phyloP scores from a whole-genome alignment of 225 moss, liverwort and hornwort species.

The Physcomitrium patens region DNA sequence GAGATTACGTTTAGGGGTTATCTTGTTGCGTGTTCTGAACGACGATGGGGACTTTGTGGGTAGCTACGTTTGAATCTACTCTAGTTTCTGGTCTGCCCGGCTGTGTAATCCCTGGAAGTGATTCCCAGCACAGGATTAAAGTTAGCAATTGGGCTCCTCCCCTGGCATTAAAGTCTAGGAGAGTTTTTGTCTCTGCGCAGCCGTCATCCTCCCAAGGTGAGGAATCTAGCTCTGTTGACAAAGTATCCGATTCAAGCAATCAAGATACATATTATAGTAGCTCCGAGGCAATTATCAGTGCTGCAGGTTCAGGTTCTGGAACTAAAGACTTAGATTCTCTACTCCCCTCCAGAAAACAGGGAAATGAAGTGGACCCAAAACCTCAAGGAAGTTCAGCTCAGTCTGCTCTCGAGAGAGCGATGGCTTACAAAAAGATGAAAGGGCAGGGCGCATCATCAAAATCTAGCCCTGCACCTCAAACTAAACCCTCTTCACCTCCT shows the following conservation, averaged over 20 bases:
- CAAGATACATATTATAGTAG: background rate
- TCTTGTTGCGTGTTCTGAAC: background rate
- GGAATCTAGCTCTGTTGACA: slow-evolving; percentile 17
- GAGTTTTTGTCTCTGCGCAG: background rate
- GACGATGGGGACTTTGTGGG: slow-evolving; percentile 30
- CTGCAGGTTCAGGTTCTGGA: background rate
- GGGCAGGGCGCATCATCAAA: slow-evolving; percentile 27
- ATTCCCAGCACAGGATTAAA: slow-evolving; percentile 23
- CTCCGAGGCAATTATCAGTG: slow-evolving; percentile 5
- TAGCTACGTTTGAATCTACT: slow-evolving; percentile 5
- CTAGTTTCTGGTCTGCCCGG: slow-evolving; percentile 25
- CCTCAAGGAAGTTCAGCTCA: slow-evolving; percentile 38
- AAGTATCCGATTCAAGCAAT: background rate
- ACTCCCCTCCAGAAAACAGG: slow-evolving; percentile 37
- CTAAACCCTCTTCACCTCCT: slow-evolving; percentile 26
- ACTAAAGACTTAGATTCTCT: slow-evolving; percentile 24
- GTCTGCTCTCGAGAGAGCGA: slow-evolving; percentile 70
- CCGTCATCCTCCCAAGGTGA: slow-evolving; percentile 29
- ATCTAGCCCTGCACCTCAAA: slow-evolving; percentile 3
- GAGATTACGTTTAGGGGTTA: background rate
- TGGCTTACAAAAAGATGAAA: slow-evolving; percentile 70
- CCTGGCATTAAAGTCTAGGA: slow-evolving; percentile 1
- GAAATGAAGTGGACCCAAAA: slow-evolving; percentile 17
- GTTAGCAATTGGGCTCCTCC: slow-evolving; percentile 11
- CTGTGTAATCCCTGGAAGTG: slow-evolving; percentile 9